Evolutionary conservation across 2,329 filamentous ascomycete genomes (phyloP), one percentile per base, ranked within the genome.

Genomic region (Allantophomopsis cytisporea): DNA sequence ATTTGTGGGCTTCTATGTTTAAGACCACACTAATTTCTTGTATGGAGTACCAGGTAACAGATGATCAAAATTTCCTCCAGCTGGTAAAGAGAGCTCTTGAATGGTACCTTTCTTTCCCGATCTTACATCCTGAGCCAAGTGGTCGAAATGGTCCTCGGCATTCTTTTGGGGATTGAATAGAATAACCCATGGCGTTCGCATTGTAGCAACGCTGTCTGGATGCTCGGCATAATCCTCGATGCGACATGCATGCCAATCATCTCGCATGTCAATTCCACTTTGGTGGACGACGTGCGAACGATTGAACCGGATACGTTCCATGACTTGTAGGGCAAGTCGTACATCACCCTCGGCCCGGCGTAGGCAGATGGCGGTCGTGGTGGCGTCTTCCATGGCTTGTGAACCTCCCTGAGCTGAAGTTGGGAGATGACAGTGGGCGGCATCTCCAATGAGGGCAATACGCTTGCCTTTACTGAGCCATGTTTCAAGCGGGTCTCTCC

Each of bases 361-460:
- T n/a, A 62, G 48, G 23, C 54, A 60, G 23, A 55, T 49, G 8
- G 57, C 59, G 5, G 63, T 42, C 3, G 56, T 55, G 7, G 54
- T 50, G 5, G 54, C 60, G 44, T 62, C 61, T 44, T 63, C 59
- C 41, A 63, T 57, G 8, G 55, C 54, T 43, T 60, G 58, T 5
- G 54, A 57, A 8, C 55, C 59, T 4, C 61, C 60, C 42, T 59
- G 55, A 5, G 55, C 54, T 7, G 57, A 59, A 2, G 57, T 56
- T 1, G 60, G 60, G 1, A 61, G 52, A 35, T 60, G 58, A 12
- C 57, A 50, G 46, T 62, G 60, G 17, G 60, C 60, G 10, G 58
- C 53, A 43, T 62, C 58, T n/a, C 60, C 60, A 37, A 63, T 54
- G 16, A 58, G 46, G 13, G 54, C 47, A 17, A 59, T 54, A 6